These are phyloP conservation scores for Vaccinium darrowii DNA, from an alignment of 148 eudicot genomes.

Conservation along the genomic window DNA sequence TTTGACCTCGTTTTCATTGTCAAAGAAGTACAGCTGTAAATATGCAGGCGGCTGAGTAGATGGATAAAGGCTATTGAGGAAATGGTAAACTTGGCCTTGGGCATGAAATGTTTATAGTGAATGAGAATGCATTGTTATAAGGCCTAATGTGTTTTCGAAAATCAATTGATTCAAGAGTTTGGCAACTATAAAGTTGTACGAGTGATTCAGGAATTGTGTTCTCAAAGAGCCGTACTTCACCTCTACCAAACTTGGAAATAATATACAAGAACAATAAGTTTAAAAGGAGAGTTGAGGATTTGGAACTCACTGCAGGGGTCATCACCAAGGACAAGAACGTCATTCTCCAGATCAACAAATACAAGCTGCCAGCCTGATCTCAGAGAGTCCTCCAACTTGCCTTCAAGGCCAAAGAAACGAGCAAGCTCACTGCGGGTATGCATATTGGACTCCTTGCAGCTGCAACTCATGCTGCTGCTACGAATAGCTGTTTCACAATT, in stretches of 20 bases:
- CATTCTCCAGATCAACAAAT: constrained; percentile 99
- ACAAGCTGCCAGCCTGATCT: constrained; percentile 99
- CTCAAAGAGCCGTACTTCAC: no score
- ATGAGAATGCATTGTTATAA: no score
- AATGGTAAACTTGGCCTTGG: no score
- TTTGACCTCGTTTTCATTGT: no score
- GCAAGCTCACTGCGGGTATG: constrained; percentile 84
- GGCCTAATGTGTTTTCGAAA: no score
- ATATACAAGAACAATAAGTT: neutral
- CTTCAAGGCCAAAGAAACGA: constrained; percentile 90
- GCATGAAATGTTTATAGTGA: no score
- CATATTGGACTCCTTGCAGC: constrained; percentile 96
- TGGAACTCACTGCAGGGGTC: constrained; percentile 95
- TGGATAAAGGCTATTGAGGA: no score
- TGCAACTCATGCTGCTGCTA: constrained; percentile 94
- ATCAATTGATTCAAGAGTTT: no score
- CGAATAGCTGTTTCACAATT: constrained; percentile 86
- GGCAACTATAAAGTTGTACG: no score
- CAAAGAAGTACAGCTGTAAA: no score
- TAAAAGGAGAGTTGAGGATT: neutral
- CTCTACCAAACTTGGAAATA: neutral
- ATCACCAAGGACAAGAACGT: constrained; percentile 98
- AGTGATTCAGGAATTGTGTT: no score
- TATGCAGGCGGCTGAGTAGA: no score
- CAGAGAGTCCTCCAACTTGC: constrained; percentile 84